A percentile compares a stretch with the other conserved stretches of the same genome.
Conservation (phyloP, 345 rosid species). For the Melaleuca alternifolia region DNA sequence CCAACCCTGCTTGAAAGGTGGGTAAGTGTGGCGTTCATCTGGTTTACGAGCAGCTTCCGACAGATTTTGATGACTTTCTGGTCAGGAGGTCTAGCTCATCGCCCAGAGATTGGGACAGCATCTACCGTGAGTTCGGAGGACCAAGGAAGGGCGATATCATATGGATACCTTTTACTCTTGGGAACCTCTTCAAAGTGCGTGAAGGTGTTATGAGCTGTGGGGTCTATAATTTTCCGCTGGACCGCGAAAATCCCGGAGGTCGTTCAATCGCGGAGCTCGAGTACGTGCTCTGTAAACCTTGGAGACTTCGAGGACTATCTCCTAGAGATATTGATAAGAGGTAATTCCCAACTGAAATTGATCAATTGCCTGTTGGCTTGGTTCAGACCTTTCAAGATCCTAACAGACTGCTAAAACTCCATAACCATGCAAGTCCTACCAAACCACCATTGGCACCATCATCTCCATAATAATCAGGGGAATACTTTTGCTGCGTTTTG, state of each 20-base stretch:
- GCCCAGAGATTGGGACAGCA: neutral
- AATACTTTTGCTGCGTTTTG: neutral
- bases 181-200: rapidly evolving
- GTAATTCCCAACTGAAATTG: neutral
- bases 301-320: neutral
- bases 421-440: too few relatives aligned
- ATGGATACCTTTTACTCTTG: too few relatives aligned
- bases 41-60: neutral
- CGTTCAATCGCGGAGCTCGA: neutral
- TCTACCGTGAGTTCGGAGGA: neutral
- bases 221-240: too few relatives aligned
- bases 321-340: neutral
- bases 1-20: neutral
- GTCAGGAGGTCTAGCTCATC: neutral
- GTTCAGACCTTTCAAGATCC: neutral
- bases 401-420: neutral
- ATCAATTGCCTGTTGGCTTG: neutral
- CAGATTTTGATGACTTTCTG: neutral
- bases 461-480: neutral
- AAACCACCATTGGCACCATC: neutral
- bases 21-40: neutral
- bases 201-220: neutral
- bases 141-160: too few relatives aligned
- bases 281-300: neutral
- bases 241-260: too few relatives aligned